Conservation (phyloP, 805 yeast species). For the Sugiyamaella valdiviana region DNA sequence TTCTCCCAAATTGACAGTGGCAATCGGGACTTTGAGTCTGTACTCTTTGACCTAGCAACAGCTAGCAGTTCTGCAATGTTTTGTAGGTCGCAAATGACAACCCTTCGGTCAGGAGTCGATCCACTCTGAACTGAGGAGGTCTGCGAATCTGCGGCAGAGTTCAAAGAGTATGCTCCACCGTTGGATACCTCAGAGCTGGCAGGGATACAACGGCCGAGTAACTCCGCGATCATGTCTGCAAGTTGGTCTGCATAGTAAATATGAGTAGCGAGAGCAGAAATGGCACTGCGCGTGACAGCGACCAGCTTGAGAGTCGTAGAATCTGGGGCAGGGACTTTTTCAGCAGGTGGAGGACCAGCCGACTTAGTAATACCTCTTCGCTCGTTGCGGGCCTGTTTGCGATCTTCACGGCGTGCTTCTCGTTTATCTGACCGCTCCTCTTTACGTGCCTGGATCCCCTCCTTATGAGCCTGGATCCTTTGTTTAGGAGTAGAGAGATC, state of each 20-base stretch:
- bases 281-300: slow-evolving; percentile 46
- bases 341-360: background rate
- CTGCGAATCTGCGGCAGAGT: background rate
- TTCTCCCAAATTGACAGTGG: slow-evolving; percentile 28
- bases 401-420: background rate
- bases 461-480: background rate
- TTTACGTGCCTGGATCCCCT: background rate
- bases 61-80: slow-evolving; percentile 22
- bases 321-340: background rate
- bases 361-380: slow-evolving; percentile 11
- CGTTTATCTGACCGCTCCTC: background rate
- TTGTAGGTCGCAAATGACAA: slow-evolving; percentile 21
- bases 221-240: slow-evolving; percentile 69
- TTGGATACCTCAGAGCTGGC: background rate
- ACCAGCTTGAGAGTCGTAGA: slow-evolving; percentile 29
- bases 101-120: background rate
- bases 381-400: background rate
- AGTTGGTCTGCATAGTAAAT: slow-evolving; percentile 83
- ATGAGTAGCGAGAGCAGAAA: slow-evolving; percentile 68
- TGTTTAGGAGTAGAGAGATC: too few species aligned
- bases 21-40: slow-evolving; percentile 11
- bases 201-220: slow-evolving; percentile 29
- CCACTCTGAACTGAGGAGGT: background rate
- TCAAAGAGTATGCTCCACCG: background rate
- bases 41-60: slow-evolving; percentile 1